Conservation (phyloP, 2,329 filamentous ascomycete species). For the Sporothrix sp. region DNA sequence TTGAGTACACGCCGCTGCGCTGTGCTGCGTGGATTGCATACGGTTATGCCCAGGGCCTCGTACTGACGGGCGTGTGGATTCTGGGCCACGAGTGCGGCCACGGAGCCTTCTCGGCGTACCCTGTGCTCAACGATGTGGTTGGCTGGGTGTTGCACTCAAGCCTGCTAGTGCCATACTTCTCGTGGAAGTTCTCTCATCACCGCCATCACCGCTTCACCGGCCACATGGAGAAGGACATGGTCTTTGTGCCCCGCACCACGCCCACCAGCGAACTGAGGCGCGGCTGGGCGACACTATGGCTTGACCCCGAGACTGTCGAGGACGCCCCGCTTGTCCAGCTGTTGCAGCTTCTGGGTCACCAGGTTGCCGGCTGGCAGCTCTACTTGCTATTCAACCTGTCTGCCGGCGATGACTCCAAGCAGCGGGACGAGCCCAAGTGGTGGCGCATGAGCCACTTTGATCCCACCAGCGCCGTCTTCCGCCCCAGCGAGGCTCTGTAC, state of each 20-base stretch:
- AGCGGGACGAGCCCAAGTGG: constrained; percentile 68
- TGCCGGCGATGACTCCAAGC: constrained; percentile 84
- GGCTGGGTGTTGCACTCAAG: constrained; percentile 85
- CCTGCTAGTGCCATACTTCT: constrained; percentile 88
- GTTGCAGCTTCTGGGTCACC: constrained; percentile 55
- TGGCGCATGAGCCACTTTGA: constrained; percentile 83
- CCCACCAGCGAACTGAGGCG: constrained; percentile 73
- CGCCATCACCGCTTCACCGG: constrained; percentile 99
- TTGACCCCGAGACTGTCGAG: constrained; percentile 60
- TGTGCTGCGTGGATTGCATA: constrained; percentile 54
- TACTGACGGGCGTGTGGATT: constrained; percentile 91
- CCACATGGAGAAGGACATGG: constrained; percentile 96
- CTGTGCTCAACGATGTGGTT: constrained; percentile 81
- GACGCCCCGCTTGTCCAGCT: constrained; percentile 51
- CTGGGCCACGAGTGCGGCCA: constrained; percentile 97
- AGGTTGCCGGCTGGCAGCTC: constrained; percentile 84
- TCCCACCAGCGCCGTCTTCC: constrained; percentile 79
- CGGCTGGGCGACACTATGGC: constrained; percentile 85
- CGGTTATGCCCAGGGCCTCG: constrained; percentile 79
- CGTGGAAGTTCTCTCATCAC: constrained; percentile 97
- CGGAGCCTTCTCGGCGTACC: constrained; percentile 86
- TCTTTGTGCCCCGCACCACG: constrained; percentile 82
- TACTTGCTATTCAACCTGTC: constrained; percentile 90
- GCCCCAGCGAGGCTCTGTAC: constrained; percentile 79
- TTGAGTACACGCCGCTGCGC: constrained; percentile 60